Evolutionary conservation across 2,329 filamentous ascomycete genomes (phyloP).

Genomic region (Phialophora tarda): DNA sequence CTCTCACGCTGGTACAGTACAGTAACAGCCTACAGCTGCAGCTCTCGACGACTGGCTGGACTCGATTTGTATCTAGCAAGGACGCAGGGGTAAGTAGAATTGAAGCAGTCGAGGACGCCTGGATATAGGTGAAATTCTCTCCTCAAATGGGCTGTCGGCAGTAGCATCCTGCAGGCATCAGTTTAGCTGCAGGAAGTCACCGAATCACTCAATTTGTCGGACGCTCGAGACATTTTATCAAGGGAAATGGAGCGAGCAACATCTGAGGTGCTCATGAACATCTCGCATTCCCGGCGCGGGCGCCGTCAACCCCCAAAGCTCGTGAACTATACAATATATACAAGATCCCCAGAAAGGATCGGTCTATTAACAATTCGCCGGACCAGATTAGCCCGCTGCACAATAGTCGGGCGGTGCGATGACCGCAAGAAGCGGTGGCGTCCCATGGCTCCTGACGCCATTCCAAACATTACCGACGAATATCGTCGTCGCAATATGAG

Average conservation of each 20-base stretch:
- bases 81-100: not conserved
- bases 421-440: conserved; percentile 4
- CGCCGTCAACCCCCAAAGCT: conserved; percentile 6
- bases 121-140: not conserved
- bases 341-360: conserved; percentile 15
- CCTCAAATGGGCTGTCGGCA: not conserved
- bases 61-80: not conserved
- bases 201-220: not conserved
- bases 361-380: conserved; percentile 23
- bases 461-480: not conserved
- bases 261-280: not conserved
- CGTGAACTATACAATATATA: conserved; percentile 35
- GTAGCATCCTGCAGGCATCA: not conserved
- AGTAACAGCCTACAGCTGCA: not conserved
- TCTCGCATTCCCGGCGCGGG: conserved; percentile 13
- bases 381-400: conserved; percentile 20
- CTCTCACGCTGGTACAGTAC: not conserved
- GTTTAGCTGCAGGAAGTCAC: not conserved
- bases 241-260: not conserved
- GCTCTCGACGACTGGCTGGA: not conserved
- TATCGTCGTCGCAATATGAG: not conserved
- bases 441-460: not conserved
- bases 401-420: conserved; percentile 19
- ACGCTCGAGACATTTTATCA: not conserved
- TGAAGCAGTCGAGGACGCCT: too few species aligned